A percentile compares a stretch with the other conserved stretches of the same genome.
Evolutionary conservation across 495 filamentous ascomycete genomes (phyloP).

Genomic region (Daldinia decipiens): DNA sequence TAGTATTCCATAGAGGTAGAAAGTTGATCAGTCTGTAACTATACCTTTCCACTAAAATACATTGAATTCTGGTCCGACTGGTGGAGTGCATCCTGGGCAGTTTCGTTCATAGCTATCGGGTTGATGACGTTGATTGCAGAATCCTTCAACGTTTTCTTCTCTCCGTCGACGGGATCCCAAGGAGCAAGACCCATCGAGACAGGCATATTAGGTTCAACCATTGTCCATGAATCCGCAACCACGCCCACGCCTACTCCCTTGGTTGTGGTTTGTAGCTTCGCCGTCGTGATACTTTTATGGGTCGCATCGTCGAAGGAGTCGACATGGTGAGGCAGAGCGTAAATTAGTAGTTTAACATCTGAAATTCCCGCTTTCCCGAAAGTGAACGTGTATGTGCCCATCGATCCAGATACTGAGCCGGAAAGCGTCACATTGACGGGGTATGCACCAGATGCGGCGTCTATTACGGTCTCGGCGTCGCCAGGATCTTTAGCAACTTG

Average conservation of each 20-base stretch:
- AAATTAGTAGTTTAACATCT: conserved; percentile 76
- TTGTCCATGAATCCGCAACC: conserved; percentile 78
- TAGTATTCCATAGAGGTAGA: conserved; percentile 24
- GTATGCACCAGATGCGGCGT: conserved; percentile 79
- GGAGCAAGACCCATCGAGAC: conserved; percentile 77
- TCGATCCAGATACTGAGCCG: conserved; percentile 66
- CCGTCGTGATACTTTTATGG: conserved; percentile 59
- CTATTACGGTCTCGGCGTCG: conserved; percentile 73
- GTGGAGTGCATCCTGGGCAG: conserved; percentile 73
- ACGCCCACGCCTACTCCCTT: conserved; percentile 84
- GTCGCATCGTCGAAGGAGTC: conserved; percentile 75
- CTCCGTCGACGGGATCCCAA: conserved; percentile 70
- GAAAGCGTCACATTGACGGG: conserved; percentile 68
- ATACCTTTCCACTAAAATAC: conserved; percentile 92
- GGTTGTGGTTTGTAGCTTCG: conserved; percentile 81
- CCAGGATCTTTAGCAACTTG: conserved; percentile 80
- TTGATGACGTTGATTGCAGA: conserved; percentile 65
- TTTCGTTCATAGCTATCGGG: conserved; percentile 69
- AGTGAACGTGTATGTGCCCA: conserved; percentile 75
- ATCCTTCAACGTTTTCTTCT: conserved; percentile 59
- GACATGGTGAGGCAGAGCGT: conserved; percentile 87
- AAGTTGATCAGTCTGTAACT: background rate
- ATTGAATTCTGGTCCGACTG: conserved; percentile 86
- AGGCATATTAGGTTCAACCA: conserved; percentile 79
- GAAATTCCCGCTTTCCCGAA: conserved; percentile 75